These are phyloP conservation scores for Kwoniella dendrophila DNA, from an alignment of 768 basidiomycete genomes.

Conservation along the genomic window DNA sequence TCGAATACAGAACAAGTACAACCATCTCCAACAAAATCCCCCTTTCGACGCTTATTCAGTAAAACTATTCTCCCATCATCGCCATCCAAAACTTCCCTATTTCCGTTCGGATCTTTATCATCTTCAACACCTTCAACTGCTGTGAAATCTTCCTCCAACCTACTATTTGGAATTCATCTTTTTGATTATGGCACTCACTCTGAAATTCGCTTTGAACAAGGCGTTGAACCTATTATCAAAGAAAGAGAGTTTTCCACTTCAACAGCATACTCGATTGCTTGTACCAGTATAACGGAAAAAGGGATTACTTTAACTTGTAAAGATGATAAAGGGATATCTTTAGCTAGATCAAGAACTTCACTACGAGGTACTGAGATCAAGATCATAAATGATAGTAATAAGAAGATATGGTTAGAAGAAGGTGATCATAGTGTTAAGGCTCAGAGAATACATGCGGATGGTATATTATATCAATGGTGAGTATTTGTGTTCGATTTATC, in stretches of 20 bases:
- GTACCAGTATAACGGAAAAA: slow-evolving; percentile 2
- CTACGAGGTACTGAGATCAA: neutral
- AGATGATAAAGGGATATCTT: neutral
- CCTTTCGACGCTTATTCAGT: slow-evolving; percentile 1
- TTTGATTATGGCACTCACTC: slow-evolving; percentile 4
- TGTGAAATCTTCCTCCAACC: neutral
- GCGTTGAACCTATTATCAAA: neutral
- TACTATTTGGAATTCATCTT: neutral
- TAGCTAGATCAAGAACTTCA: neutral
- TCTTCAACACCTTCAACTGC: no score
- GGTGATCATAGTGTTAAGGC: neutral
- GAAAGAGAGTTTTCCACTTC: neutral
- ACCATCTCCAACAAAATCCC: slow-evolving; percentile 1
- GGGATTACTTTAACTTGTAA: neutral
- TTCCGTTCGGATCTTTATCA: neutral
- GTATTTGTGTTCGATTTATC: neutral
- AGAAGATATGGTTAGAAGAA: neutral
- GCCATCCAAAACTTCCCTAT: neutral
- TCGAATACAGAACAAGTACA: no score
- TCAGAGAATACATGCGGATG: neutral
- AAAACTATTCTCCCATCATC: neutral
- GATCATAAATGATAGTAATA: neutral
- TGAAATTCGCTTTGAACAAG: slow-evolving; percentile 7
- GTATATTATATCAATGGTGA: slow-evolving; percentile 1
- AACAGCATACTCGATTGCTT: neutral